These are phyloP conservation scores for Radiomyces spectabilis DNA, from an alignment of 192 early-diverging fungal genomes.

Conservation along the genomic window DNA sequence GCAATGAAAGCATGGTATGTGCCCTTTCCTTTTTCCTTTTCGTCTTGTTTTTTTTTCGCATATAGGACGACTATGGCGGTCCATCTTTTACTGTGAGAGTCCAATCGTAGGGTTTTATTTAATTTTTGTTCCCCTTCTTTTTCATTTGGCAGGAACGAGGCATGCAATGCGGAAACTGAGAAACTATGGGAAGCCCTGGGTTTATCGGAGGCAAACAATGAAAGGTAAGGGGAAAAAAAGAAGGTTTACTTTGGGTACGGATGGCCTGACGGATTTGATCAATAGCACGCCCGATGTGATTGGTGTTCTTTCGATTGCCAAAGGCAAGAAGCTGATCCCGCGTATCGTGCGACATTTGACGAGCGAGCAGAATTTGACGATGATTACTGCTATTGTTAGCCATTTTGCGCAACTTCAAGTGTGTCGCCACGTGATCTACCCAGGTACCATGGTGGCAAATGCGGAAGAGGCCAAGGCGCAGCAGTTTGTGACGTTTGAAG, in stretches of 20 bases:
- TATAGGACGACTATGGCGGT: too few species aligned
- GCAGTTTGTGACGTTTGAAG: constrained; percentile 40
- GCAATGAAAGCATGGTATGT: constrained; percentile 6
- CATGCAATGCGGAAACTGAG: not conserved
- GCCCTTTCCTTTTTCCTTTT: not conserved
- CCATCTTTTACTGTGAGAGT: too few species aligned
- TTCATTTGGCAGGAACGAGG: not conserved
- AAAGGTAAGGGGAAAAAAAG: not conserved
- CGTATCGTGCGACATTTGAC: constrained; percentile 72
- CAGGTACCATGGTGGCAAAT: constrained; percentile 21
- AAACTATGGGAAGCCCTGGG: not conserved
- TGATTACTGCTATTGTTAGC: constrained; percentile 70
- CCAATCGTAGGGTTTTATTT: too few species aligned
- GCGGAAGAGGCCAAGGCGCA: constrained; percentile 17
- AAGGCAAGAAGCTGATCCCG: constrained; percentile 86
- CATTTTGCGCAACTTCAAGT: constrained; percentile 70
- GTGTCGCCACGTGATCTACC: constrained; percentile 46
- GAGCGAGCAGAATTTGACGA: constrained; percentile 68
- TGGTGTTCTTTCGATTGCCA: constrained; percentile 72
- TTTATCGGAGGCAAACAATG: not conserved
- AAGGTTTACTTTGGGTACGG: too few species aligned
- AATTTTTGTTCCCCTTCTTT: too few species aligned
- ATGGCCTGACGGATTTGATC: not conserved
- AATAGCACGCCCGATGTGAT: constrained; percentile 39
- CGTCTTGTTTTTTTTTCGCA: not conserved